Evolutionary conservation across 768 basidiomycete genomes (phyloP).

Genomic region (Lactarius psammicola): DNA sequence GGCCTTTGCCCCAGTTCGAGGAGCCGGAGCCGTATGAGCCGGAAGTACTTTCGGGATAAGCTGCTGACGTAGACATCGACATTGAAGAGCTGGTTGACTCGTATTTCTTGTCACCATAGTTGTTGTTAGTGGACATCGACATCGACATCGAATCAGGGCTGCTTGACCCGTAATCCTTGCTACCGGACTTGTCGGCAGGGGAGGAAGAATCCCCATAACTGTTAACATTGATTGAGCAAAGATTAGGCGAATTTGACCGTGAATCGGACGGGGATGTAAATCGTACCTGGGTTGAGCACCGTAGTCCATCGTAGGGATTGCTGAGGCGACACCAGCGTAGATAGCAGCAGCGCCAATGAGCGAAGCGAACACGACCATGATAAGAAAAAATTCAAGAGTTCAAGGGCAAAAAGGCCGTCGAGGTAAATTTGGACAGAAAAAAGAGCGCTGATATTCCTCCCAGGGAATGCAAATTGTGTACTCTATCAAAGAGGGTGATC

Average conservation of each 20-base stretch:
- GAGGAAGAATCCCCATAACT: neutral
- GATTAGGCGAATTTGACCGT: neutral
- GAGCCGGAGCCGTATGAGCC: conserved; percentile 71
- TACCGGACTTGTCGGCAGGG: conserved; percentile 3
- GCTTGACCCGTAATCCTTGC: conserved; percentile 27
- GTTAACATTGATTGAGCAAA: conserved; percentile 26
- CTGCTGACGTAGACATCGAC: conserved; percentile 14
- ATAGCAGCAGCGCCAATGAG: conserved; percentile 55
- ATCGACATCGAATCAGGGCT: conserved; percentile 28
- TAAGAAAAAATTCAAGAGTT: conserved; percentile 38
- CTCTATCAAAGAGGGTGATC: conserved; percentile 78
- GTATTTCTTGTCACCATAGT: conserved; percentile 22
- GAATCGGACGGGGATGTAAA: too few species aligned
- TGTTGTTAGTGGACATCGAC: neutral
- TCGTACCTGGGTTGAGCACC: conserved; percentile 6
- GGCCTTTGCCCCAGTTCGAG: conserved; percentile 53
- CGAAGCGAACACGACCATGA: conserved; percentile 61
- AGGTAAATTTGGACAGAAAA: conserved; percentile 44
- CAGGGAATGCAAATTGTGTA: conserved; percentile 53
- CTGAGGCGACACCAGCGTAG: conserved; percentile 51
- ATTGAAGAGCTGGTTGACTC: conserved; percentile 28
- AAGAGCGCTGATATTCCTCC: conserved; percentile 52
- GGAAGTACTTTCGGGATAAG: conserved; percentile 36
- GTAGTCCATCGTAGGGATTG: conserved; percentile 47
- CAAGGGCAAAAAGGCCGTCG: conserved; percentile 42